phyloP scores from a whole-genome alignment of 2,329 filamentous ascomycete genomes.

The Fusarium keratoplasticum region DNA sequence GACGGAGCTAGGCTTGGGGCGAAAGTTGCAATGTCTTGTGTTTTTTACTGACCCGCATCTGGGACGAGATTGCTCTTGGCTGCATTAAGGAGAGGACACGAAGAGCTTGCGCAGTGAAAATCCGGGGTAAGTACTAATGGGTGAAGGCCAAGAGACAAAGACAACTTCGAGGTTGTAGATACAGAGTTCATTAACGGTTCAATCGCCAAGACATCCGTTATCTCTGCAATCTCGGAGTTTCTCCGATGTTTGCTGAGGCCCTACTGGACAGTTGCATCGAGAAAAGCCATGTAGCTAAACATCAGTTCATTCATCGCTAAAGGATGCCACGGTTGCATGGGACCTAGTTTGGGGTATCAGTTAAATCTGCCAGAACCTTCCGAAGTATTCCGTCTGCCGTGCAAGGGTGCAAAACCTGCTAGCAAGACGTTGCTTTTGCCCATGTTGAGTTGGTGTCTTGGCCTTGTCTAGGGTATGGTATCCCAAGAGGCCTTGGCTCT shows the following conservation, averaged over 20 bases:
- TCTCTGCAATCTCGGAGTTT: neutral
- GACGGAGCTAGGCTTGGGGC: neutral
- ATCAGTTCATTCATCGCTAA: neutral
- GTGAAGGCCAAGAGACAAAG: neutral
- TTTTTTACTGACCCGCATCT: neutral
- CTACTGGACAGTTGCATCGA: neutral
- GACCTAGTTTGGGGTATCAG: neutral
- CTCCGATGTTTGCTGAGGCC: neutral
- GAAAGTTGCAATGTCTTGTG: neutral
- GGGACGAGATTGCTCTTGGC: neutral
- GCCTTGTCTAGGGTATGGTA: neutral
- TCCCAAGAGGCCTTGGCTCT: neutral
- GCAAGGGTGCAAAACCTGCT: neutral
- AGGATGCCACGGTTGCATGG: neutral
- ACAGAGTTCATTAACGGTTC: neutral
- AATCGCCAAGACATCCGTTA: neutral
- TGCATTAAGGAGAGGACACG: neutral
- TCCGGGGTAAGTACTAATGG: slow-evolving; percentile 18
- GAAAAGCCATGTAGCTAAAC: neutral
- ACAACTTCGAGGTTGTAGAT: neutral
- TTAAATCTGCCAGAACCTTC: neutral
- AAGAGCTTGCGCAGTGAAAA: slow-evolving; percentile 22
- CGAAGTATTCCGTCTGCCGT: neutral
- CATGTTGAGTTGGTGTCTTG: neutral
- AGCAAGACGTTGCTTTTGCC: neutral